Evolutionary conservation across 192 early-diverging fungal genomes (phyloP), one percentile per base, ranked within the genome.

Genomic region (Podila epigama): DNA sequence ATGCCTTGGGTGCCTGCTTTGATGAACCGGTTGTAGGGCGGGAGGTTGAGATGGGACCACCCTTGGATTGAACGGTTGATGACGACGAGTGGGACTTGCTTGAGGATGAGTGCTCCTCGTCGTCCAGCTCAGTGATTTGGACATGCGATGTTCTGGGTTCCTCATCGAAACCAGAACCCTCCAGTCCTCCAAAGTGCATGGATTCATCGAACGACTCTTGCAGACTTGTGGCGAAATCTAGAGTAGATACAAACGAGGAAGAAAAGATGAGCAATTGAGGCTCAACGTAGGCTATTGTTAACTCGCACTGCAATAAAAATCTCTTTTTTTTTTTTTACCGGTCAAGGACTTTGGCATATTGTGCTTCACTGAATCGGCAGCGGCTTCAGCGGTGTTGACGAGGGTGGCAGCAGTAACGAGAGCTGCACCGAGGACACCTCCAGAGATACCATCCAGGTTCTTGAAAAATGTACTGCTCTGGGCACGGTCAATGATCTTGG

Each of bases 401-500:
- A 58, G 9, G 6, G 55, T 40, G 4, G 69, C 69, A 18, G 59
- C 11, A 15, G 69, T 64, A 5, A 37, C 62, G 11, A 64, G 16
- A 32, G 39, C 42, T 13, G 69, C 41, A 18, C 62, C 69, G 11
- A 71, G 48, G 18, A 64, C 44, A 6, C 69, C 69, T 4, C 69
- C 69, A 3, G 62, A 64, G n/a, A 71, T 63, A 13, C 61, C 69
- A 34, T 71, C 44, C 13, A 71, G 29, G 31, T 41, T 64, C 29
- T 71, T 71, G 36, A 57, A 28, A 27, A 54, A 29, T 1, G 51
- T 29, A 15, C 42, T 71, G 4, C 33, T 36, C 12, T 57, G 51
- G 11, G 69, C 50, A 64, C 58, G 64, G n/a, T 64, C 48, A 33
- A 71, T 64, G 15, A 71, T 39, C 31, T 64, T 71, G 44, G 44